Conservation (phyloP, 768 basidiomycete species). For the Phanerochaete sordida region DNA sequence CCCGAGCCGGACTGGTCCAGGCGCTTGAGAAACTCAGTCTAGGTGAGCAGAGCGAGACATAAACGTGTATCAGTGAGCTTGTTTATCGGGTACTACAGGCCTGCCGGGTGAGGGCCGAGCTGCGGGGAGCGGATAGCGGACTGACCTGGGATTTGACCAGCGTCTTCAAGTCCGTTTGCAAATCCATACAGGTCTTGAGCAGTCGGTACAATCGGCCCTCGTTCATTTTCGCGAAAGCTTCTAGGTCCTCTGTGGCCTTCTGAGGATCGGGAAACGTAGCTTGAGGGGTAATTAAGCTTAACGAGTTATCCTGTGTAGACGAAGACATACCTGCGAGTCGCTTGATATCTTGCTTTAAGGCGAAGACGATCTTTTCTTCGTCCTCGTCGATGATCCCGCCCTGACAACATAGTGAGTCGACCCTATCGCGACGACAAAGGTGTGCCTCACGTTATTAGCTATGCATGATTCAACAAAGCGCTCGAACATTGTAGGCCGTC, state of each 20-base stretch:
- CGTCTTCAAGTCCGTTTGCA: conserved; percentile 77
- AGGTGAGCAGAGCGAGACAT: conserved; percentile 24
- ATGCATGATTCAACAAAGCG: conserved; percentile 71
- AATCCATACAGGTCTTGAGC: conserved; percentile 76
- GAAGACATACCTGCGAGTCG: conserved; percentile 56
- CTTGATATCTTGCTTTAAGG: conserved; percentile 52
- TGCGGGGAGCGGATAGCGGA: not conserved
- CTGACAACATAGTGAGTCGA: conserved; percentile 35
- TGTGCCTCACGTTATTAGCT: conserved; percentile 75
- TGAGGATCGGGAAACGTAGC: conserved; percentile 62
- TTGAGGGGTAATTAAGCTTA: no score
- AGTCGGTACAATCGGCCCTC: conserved; percentile 84
- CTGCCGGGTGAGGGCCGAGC: conserved; percentile 3
- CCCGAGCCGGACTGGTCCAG: conserved; percentile 66
- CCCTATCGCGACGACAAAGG: not conserved
- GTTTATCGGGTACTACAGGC: not conserved
- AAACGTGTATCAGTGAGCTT: not conserved
- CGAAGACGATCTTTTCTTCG: conserved; percentile 57
- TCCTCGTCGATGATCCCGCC: conserved; percentile 89
- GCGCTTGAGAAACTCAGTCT: conserved; percentile 74
- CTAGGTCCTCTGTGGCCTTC: conserved; percentile 76
- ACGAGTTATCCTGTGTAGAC: no score
- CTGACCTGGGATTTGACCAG: conserved; percentile 75
- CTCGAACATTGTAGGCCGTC: conserved; percentile 69
- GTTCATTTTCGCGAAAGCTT: conserved; percentile 82